Percentiles rank a stretch among this genome's conserved stretches.
phyloP scores from a whole-genome alignment of 208 protist genomes.

The Trypanosoma brucei region DNA sequence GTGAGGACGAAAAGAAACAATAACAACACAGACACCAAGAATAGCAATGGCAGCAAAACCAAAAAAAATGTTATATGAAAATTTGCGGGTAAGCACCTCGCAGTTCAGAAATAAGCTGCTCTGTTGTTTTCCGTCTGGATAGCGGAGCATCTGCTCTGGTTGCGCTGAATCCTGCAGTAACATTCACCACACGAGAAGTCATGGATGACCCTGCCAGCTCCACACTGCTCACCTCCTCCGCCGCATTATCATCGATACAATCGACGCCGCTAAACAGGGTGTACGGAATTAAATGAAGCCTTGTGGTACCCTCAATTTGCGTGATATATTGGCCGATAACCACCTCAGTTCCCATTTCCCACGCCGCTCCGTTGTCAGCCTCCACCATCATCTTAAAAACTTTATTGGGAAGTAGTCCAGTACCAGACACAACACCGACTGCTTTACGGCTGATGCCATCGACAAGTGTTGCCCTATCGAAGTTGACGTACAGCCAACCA shows the following conservation, averaged over 20 bases:
- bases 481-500: slow-evolving; percentile 46
- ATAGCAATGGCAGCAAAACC: too few species aligned
- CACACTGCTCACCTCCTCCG: neutral
- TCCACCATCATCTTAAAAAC: slow-evolving; percentile 47
- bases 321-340: slow-evolving; percentile 36
- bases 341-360: slow-evolving; percentile 47
- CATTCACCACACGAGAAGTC: too few species aligned
- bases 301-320: slow-evolving; percentile 55
- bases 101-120: slow-evolving; percentile 15
- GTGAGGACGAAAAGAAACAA: too few species aligned
- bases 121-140: neutral
- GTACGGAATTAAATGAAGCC: slow-evolving; percentile 70
- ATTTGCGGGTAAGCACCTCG: slow-evolving; percentile 18
- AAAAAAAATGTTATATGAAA: slow-evolving; percentile 1
- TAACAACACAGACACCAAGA: too few species aligned
- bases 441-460: slow-evolving; percentile 28
- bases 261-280: neutral
- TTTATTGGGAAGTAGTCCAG: slow-evolving; percentile 37
- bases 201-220: neutral
- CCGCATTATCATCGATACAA: neutral
- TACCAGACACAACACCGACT: slow-evolving; percentile 34
- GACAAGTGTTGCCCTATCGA: slow-evolving; percentile 33
- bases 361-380: slow-evolving; percentile 47
- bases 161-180: too few species aligned
- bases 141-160: neutral